Evolutionary conservation across 176 grass and related monocot genomes (phyloP), one percentile per base, ranked within the genome.

Genomic region (Rhipidocladum racemiflorum): DNA sequence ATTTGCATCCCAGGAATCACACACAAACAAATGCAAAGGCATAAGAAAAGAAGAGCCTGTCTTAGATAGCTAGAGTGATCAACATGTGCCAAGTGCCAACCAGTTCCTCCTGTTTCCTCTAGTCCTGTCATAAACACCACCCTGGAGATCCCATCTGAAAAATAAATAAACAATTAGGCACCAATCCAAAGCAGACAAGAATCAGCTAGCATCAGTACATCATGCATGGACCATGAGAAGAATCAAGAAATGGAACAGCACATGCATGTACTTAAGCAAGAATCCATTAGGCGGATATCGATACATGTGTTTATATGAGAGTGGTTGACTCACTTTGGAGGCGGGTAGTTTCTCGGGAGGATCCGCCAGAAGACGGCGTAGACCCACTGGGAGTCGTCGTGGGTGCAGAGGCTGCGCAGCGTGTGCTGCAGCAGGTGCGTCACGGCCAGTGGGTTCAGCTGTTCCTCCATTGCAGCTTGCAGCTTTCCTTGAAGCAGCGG

Each of bases 91-190:
- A 60, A 97, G 40, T 30, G 18, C 45, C 12, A 60, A 97, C 94
- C 94, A 97, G 55, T 97, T 97, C 86, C 94, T 97, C 87, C 86
- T 91, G 78, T 97, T 97, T 82, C 91, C 94, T 84, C 94, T 81
- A 55, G 48, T 91, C 84, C 94, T 89, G 50, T 91, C 94, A 80
- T 91, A 93, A 80, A 83, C 79, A 63, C 94, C 91, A 86, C 81
- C 77, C 38, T 85, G 89, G 75, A 97, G 81, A 97, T 97, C 94
- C 94, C 94, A 97, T 89, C 94, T 97, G 81, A 21, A 56, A 17
- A 72, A 76, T 3, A 10, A 63, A 45, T 13, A 28, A 42, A 56
- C 35, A 61, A 61, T 10, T 25, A 60, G 23, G 54, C 7, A 50
- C 50, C 18, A 54, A 21, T 6, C 16, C 29, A 36, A 43, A 18